Base-by-base conservation (phyloP, 768 basidiomycete genomes). In the Pleurotus djamor region DNA sequence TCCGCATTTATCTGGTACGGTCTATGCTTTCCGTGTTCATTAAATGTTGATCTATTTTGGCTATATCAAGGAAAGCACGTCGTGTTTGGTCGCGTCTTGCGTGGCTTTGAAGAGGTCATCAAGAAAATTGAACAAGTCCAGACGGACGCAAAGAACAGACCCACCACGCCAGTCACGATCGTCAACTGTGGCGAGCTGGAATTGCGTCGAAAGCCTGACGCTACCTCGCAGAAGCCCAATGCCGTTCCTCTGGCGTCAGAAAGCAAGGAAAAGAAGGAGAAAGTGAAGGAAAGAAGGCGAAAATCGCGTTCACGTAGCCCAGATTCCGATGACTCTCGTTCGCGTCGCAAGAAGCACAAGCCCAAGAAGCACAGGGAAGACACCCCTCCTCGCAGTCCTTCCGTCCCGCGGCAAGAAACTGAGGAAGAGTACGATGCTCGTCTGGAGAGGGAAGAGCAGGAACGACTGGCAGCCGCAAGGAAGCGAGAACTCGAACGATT, bases 131-230 rank as follows among this genome's bases (percentile, higher is more conserved):
- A 81, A 2, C 77, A 84, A 47, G 77, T 94, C 17, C 79, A 85
- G 5, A 86, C 86, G 10, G 92, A 94, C 67, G 83, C 79, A 41
- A 91, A 91, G 69, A 86, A 93, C 66, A 79, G 88, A 3, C 94
- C 94, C 0, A 68, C 80, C 4, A 74, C 78, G 1, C 86, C 88
- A 1, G 84, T 96, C 9, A 72, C 82, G 8, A 84, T 96, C 61
- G 72, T 79, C 3, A 91, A 87, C 68, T 93, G 91, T 57, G 94
- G 94, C 9, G 94, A 96, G 68, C 84, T 96, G 38, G 89, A 92
- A 69, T 79, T 92, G 9, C 82, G 82, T 58, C 82, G 52, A 44
- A 62, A 61, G 13, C 60, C 37, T 41, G 47, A 50, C 5, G n/a
- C 37, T 41, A 4, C 38, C 4, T n/a, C 38, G n/a, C 38, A 41